A percentile compares a stretch with the other conserved stretches of the same genome.
Conservation (phyloP, 441 rosid genomes). For the Croton setiger region DNA sequence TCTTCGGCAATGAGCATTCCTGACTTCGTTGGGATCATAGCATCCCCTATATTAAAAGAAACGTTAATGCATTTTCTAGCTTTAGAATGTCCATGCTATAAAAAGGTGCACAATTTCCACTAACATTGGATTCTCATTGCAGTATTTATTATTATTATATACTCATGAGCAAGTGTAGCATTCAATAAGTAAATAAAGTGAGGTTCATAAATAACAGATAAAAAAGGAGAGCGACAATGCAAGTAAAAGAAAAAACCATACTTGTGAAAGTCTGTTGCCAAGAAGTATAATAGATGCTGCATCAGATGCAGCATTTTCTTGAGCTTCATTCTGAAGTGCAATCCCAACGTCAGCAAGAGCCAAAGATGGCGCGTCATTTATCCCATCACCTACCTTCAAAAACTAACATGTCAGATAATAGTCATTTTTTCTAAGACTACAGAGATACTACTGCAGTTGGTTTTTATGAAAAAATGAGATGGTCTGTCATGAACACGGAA, state of each 20-base stretch:
- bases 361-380: conserved; percentile 95
- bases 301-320: conserved; percentile 85
- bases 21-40: background rate
- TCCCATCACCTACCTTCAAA: conserved; percentile 88
- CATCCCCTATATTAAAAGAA: background rate
- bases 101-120: background rate
- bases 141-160: background rate
- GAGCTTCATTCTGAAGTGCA: conserved; percentile 82
- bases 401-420: conserved; percentile 9
- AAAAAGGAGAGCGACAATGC: background rate
- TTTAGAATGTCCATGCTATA: background rate
- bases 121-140: background rate
- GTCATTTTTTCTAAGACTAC: conserved; percentile 10
- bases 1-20: background rate
- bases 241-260: conserved; percentile 20
- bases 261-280: conserved; percentile 85
- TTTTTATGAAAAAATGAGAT: conserved; percentile 6
- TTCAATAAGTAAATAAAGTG: background rate
- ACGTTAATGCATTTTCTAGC: background rate
- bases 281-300: conserved; percentile 90
- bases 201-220: background rate
- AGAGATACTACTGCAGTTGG: background rate
- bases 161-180: background rate
- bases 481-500: background rate
- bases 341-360: conserved; percentile 94